These are phyloP conservation scores for Hypoxylon perforatum DNA, from an alignment of 495 filamentous ascomycete species.

Conservation along the genomic window DNA sequence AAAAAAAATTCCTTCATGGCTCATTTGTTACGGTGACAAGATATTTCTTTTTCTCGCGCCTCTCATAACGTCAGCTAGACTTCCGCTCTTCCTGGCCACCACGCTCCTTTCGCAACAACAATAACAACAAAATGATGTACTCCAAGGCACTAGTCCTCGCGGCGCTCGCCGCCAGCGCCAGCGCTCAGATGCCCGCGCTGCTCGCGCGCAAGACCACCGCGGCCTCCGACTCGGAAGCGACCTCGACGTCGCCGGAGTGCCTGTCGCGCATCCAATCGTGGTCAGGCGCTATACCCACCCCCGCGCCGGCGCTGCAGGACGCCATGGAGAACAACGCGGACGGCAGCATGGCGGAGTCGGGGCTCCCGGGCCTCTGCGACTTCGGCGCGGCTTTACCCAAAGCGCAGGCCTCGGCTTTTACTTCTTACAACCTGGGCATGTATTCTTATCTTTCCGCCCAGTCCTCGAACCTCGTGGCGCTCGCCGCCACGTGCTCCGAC, in stretches of 20 bases:
- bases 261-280: constrained; percentile 19
- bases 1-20: background rate
- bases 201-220: constrained; percentile 15
- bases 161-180: constrained; percentile 23
- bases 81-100: constrained; percentile 5
- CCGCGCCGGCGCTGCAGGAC: constrained; percentile 10
- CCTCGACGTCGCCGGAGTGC: constrained; percentile 22
- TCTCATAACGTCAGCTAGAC: constrained; percentile 1
- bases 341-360: background rate
- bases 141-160: constrained; percentile 23
- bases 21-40: background rate
- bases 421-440: constrained; percentile 25
- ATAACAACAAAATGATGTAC: constrained; percentile 24
- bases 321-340: constrained; percentile 1
- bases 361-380: constrained; percentile 20
- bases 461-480: constrained; percentile 15
- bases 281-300: constrained; percentile 15
- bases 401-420: constrained; percentile 12
- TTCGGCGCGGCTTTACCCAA: constrained; percentile 1
- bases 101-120: constrained; percentile 26
- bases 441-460: constrained; percentile 35
- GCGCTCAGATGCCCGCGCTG: constrained; percentile 16
- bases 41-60: background rate
- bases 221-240: constrained; percentile 1
- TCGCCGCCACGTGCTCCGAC: constrained; percentile 23